phyloP scores from a whole-genome alignment of 176 grass and related monocot species.

The Musa troglodytarum region DNA sequence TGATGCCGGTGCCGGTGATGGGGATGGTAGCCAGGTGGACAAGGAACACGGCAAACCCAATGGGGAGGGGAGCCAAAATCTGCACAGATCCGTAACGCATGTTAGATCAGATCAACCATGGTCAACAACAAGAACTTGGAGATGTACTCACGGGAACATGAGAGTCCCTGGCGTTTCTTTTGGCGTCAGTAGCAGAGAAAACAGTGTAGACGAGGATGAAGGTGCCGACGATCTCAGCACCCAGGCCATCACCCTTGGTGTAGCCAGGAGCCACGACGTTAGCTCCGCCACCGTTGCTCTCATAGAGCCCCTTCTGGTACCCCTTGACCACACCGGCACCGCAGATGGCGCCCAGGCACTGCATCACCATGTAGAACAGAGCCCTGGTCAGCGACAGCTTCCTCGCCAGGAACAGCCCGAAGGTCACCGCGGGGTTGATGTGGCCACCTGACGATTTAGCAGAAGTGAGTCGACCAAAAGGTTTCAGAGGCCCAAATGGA shows the following conservation, averaged over 20 bases:
- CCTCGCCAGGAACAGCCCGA: conserved; percentile 38
- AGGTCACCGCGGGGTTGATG: conserved; percentile 50
- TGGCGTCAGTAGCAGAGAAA: conserved; percentile 44
- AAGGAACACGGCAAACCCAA: conserved; percentile 44
- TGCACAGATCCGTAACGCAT: background rate
- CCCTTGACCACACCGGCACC: conserved; percentile 51
- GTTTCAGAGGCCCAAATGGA: too few relatives aligned
- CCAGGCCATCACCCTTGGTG: conserved; percentile 43
- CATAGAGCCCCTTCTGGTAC: conserved; percentile 34
- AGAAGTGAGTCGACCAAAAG: background rate
- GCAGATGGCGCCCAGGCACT: conserved; percentile 49
- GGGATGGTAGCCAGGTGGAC: conserved; percentile 51
- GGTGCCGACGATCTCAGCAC: conserved; percentile 50
- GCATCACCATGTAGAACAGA: conserved; percentile 48
- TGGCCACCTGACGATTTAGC: conserved; percentile 28
- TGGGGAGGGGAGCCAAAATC: conserved; percentile 7
- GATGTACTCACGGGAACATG: conserved; percentile 37
- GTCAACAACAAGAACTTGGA: background rate
- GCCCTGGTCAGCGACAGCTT: conserved; percentile 47
- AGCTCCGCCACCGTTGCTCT: conserved; percentile 32
- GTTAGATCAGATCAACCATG: too few relatives aligned
- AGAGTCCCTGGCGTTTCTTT: conserved; percentile 41
- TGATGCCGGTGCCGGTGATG: conserved; percentile 49
- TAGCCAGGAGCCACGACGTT: conserved; percentile 38
- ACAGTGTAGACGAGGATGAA: conserved; percentile 50